Percentiles rank a stretch among this genome's conserved stretches.
Conservation (phyloP, 345 rosid genomes). For the Salix dunnii region DNA sequence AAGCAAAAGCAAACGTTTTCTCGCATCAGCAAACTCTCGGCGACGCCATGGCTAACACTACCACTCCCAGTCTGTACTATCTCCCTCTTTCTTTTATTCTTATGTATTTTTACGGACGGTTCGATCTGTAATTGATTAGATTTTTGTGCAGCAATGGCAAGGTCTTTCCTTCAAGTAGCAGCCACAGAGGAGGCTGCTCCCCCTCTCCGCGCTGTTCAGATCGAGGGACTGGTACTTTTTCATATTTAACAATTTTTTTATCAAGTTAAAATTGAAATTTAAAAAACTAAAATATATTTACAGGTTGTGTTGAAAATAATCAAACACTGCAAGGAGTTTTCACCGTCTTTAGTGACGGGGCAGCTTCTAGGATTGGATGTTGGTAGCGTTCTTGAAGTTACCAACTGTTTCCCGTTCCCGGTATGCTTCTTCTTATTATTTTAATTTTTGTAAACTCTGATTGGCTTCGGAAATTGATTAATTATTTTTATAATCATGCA, state of each 20-base stretch:
- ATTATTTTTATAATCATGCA: conserved; percentile 7
- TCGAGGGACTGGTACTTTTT: conserved; percentile 81
- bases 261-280: no score
- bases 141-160: conserved; percentile 38
- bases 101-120: not conserved
- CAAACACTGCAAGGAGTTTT: conserved; percentile 95
- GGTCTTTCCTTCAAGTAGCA: conserved; percentile 84
- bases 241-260: not conserved
- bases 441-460: not conserved
- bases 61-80: not conserved
- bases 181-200: conserved; percentile 78
- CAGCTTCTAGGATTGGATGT: conserved; percentile 98
- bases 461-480: not conserved
- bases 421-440: conserved; percentile 27
- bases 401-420: conserved; percentile 98
- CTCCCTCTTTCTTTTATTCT: not conserved
- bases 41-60: not conserved
- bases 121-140: not conserved
- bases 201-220: conserved; percentile 95
- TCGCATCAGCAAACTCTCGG: not conserved
- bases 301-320: conserved; percentile 90
- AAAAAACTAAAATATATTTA: not conserved
- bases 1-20: not conserved
- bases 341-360: conserved; percentile 93
- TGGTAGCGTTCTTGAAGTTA: conserved; percentile 96